These are phyloP conservation scores for Diospyros kaki DNA, from an alignment of 148 eudicot species.

Conservation along the genomic window DNA sequence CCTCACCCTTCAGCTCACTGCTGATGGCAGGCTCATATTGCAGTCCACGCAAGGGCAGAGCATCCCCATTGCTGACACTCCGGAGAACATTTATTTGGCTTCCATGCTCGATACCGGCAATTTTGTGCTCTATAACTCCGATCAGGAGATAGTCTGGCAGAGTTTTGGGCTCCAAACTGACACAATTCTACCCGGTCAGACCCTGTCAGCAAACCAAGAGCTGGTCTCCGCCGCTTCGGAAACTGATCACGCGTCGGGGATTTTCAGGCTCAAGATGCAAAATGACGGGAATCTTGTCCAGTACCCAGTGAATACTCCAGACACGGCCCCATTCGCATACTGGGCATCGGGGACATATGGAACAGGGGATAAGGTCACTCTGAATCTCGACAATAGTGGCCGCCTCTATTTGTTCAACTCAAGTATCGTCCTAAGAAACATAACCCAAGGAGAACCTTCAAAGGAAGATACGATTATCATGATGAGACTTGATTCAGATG, in stretches of 20 bases:
- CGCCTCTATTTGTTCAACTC: conserved; percentile 14
- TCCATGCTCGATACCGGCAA: conserved; percentile 22
- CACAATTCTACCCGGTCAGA: conserved; percentile 18
- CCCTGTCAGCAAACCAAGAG: not conserved
- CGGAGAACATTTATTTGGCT: not conserved
- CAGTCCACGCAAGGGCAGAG: not conserved
- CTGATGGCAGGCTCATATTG: conserved; percentile 1
- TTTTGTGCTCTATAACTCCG: conserved; percentile 19
- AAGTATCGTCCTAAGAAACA: not conserved
- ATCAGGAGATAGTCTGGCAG: conserved; percentile 9
- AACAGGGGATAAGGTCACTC: not conserved
- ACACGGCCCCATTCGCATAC: not conserved
- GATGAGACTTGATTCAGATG: conserved; percentile 13
- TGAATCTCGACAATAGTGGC: conserved; percentile 8
- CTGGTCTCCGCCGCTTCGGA: conserved; percentile 11
- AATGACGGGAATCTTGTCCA: conserved; percentile 19
- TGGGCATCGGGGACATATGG: not conserved
- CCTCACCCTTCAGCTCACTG: not conserved
- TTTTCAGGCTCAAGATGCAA: conserved; percentile 25
- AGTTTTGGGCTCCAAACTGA: conserved; percentile 22
- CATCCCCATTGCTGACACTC: not conserved
- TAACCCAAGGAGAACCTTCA: not conserved
- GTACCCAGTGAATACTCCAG: conserved; percentile 9
- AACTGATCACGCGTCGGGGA: conserved; percentile 6
- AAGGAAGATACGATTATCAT: not conserved